A percentile compares a stretch with the other conserved stretches of the same genome.
Evolutionary conservation across 306 rosid genomes (phyloP).

Genomic region (Pyrus betulifolia): DNA sequence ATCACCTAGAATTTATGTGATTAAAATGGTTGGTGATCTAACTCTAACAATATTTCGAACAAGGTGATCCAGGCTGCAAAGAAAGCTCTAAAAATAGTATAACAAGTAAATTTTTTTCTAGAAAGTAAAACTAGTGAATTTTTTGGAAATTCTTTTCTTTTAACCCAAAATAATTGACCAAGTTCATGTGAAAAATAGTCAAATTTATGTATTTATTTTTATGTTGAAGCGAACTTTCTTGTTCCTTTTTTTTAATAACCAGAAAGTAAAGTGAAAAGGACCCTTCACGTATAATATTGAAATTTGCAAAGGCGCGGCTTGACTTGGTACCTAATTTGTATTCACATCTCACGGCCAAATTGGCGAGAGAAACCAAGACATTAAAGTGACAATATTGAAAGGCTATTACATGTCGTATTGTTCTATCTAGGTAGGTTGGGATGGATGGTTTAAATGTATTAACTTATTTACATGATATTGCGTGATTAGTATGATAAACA

Average conservation of each 20-base stretch:
- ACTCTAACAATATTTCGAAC: not conserved
- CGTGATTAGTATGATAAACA: too few species aligned
- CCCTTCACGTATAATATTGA: not conserved
- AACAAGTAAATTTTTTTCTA: too few species aligned
- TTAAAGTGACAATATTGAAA: too few species aligned
- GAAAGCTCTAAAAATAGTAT: not conserved
- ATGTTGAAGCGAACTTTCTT: not conserved
- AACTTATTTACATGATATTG: too few species aligned
- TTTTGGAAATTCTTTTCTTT: not conserved
- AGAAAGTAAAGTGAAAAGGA: not conserved
- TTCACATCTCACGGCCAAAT: not conserved
- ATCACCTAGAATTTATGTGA: not conserved
- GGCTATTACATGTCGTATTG: too few species aligned
- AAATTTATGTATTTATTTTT: not conserved
- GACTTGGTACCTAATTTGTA: not conserved
- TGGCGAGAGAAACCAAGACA: too few species aligned
- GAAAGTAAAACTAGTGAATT: not conserved
- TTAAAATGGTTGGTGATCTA: not conserved
- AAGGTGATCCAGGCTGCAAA: not conserved
- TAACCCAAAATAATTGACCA: not conserved
- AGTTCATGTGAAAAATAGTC: not conserved
- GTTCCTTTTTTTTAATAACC: not conserved
- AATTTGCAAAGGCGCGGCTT: not conserved
- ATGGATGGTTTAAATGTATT: too few species aligned
- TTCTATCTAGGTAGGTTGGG: too few species aligned